Evolutionary conservation across 306 rosid genomes (phyloP), one percentile per base, ranked within the genome.

Genomic region (Cucumis sativus): DNA sequence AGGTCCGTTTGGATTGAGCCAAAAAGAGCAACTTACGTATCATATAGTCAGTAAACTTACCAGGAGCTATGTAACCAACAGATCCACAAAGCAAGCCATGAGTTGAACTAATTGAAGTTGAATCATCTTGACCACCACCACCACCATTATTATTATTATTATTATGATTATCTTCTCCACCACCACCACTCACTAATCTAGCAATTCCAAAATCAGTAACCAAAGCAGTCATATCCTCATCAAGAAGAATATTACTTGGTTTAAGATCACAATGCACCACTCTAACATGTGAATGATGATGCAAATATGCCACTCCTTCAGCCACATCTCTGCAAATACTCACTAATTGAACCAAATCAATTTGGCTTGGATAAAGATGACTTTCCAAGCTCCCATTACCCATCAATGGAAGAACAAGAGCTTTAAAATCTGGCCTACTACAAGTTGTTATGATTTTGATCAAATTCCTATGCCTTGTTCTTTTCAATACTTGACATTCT

Each of bases 121-220:
- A 86, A 51, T 79, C 83, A 76, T 61, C 65, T 5, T 62, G 82
- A 75, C 35, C 55, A 8, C 51, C 63, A 51, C 75, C 49, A 16
- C 8, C 57, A 52, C 20, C 57, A 52, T 6, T 1, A 16, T 52
- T 16, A 6, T 16, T 16, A 2, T 52, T 16, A 18, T 35, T 17
- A 35, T 60, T 10, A 9, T 10, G 28, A 56, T 35, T 58, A 28
- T 85, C 87, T 43, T 83, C 81, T 0, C 35, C 84, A 9, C 87
- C 88, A 47, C 52, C 57, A 47, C 52, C 57, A 43, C 87, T 88
- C 10, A 89, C 74, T 58, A 94, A 83, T 84, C 90, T 89, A 14
- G 99, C 71, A 83, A 95, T 95, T 59, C 99, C 99, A 83, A 95
- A 95, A 81, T 95, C 97, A 66, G 97, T 80, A 12, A 95, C 93